These are phyloP conservation scores for Setaria italica DNA, from an alignment of 202 grass and related monocot genomes.

Conservation along the genomic window DNA sequence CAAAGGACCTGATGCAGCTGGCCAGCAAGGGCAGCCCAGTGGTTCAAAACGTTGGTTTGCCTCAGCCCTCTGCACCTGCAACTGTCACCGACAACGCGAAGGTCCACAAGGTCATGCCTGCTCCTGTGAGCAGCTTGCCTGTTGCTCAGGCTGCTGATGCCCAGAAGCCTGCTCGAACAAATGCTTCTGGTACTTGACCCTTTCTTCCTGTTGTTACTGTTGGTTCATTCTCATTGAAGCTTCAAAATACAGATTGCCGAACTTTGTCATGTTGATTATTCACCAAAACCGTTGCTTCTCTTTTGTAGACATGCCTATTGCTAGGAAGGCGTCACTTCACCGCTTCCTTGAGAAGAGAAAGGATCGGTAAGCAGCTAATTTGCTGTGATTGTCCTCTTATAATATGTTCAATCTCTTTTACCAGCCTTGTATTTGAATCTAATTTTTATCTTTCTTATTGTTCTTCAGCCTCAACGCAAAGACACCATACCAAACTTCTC, in stretches of 20 bases:
- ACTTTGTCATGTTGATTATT: not conserved
- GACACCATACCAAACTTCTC: constrained; percentile 68
- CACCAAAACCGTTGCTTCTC: not conserved
- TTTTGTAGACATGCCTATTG: constrained; percentile 86
- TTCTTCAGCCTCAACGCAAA: constrained; percentile 67
- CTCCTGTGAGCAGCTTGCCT: constrained; percentile 42
- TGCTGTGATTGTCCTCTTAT: not conserved
- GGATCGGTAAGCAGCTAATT: constrained; percentile 65
- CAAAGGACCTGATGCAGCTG: constrained; percentile 82
- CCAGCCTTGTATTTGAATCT: not conserved
- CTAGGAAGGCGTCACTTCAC: constrained; percentile 91
- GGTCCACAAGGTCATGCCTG: constrained; percentile 24
- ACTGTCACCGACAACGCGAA: constrained; percentile 40
- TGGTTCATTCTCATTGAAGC: not conserved
- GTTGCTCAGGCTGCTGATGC: constrained; percentile 40
- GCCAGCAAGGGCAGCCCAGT: constrained; percentile 67
- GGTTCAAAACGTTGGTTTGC: constrained; percentile 15
- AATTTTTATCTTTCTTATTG: constrained; percentile 6
- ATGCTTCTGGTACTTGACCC: constrained; percentile 62
- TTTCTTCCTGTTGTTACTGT: constrained; percentile 12
- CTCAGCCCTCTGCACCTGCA: constrained; percentile 30
- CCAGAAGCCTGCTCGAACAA: constrained; percentile 53
- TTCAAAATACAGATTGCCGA: not conserved
- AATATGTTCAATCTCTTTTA: not conserved
- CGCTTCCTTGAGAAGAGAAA: constrained; percentile 99